Evolutionary conservation across 75 land plant genomes (phyloP), one percentile per base, ranked within the genome.

Genomic region (Cunninghamia lanceolata): DNA sequence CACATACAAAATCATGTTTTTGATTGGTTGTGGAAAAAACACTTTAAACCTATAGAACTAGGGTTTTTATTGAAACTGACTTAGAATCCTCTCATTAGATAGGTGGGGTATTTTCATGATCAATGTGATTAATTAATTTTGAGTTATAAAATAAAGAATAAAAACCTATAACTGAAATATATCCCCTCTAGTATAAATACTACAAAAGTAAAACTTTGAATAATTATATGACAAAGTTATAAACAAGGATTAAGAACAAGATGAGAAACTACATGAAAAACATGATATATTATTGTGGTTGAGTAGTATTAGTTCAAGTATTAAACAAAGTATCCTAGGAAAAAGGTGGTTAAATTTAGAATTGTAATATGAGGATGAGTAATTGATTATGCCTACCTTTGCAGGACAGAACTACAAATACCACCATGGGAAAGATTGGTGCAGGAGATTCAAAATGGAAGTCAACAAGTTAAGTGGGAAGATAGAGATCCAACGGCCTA

Each of bases 351-450:
- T 28, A 28, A 63, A 25, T 4, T 63, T 25, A 1, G 21, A 7
- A 28, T 4, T 19, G 21, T 63, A 63, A 28, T 9, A n/a, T 7
- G 8, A 28, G 8, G 68, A 63, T 28, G 8, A 63, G 7, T 63
- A 25, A 63, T 25, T 6, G 4, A 25, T 63, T 63, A 6, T 63
- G 28, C 28, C 5, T 28, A 28, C 30, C 28, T 25, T 63, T 63
- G n/a, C n/a, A 94, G 96, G 96, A 86, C 93, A 2, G 93, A 94
- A 82, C 53, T 94, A n/a, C 87, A 91, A 39, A 92, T 91, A 36
- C 90, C 89, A 39, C 90, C 96, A 85, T 94, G 96, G 96, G 90
- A 91, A 15, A n/a, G 36, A 6, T 43, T 94, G 85, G 30, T 87
- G 42, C 47, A 86, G 56, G 93, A 91, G 17, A 77, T 94, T 11